Base-by-base conservation (phyloP, 805 yeast species). In the Naumovozyma baii region DNA sequence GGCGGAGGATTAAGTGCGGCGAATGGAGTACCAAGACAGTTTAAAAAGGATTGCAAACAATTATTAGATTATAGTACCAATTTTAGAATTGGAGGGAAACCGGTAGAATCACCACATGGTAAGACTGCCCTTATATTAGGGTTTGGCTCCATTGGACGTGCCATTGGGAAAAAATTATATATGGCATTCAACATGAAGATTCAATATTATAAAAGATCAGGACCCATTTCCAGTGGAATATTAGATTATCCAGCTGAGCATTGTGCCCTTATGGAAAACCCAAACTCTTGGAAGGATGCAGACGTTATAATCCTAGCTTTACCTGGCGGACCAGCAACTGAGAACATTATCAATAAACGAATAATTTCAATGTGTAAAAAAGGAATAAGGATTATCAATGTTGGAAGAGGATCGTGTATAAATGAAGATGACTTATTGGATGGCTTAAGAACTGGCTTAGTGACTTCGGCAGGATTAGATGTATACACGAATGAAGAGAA, bases 331-430 rank as follows among this genome's bases (percentile, higher is more conserved):
- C 68, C 74, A 3, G 69, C 72, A 17, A 80, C 92, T 0, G 48
- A 62, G 9, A 69, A 78, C 50, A 54, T 82, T 44, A 60, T 83
- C 44, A 73, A 80, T 50, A 56, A 54, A 26, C 51, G 64, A 0
- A 55, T 78, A 0, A 65, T 83, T 17, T 57, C 60, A 7, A 48
- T 63, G 36, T 64, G 81, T 41, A 67, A 70, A 31, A 62, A 65
- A 31, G 80, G 83, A 1, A 69, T 79, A 5, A 66, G 83, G 38
- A 63, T 83, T 18, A 76, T 83, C 36, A 83, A 83, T 52, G 76
- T 83, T 32, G 94, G 94, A 2, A 66, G 94, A 43, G 94, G 94
- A 1, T 50, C 71, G 2, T 72, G 82, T 28, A 69, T 83, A 43
- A 76, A 82, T 48, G 86, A 79, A 49, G 66, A 71, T n/a, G 87